Evolutionary conservation across 2,329 filamentous ascomycete genomes (phyloP), one percentile per base, ranked within the genome.

Genomic region (Cryphonectria naterciae): DNA sequence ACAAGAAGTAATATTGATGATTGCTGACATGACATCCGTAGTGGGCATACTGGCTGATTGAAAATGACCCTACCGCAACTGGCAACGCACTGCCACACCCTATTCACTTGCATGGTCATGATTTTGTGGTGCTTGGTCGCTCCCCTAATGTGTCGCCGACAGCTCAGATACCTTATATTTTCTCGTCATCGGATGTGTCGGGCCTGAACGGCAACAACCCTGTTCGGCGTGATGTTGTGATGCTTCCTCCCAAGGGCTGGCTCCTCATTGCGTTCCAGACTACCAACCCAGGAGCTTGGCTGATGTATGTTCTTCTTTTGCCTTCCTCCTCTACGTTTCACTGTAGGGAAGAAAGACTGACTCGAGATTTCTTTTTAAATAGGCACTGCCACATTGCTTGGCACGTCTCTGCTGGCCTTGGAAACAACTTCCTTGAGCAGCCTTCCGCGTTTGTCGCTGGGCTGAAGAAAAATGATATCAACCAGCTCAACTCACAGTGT

Each of bases 281-380:
- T 0, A 81, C 86, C 74, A 86, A 87, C 68, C 85, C 85, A 0
- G 85, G 85, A 8, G 75, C 80, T 8, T 85, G 83, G 83, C 71
- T 83, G 61, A 56, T 69, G 71, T 72, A 64, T n/a, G 70, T 68
- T 8, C 52, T 32, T 5, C 3, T 65, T 7, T 25, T 43, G 11
- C 39, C 7, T 41, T 41, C 39, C 19, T 39, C 1, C 37, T 39
- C 54, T 22, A 13, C 10, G 4, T 56, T 58, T 32, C 15, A 17
- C 32, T 28, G 7, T 52, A 11, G 7, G 2, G n/a, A 17, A 13
- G 64, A 37, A 13, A 32, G 8, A 22, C 63, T 60, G 8, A 46
- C 22, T 35, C 7, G 19, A 2, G 37, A 37, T n/a, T 8, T 8
- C 3, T 37, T 41, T 8, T 5, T 4, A 35, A 35, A 65, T 1